Conservation (phyloP, 2,329 filamentous ascomycete genomes). For the Fusarium keratoplasticum region DNA sequence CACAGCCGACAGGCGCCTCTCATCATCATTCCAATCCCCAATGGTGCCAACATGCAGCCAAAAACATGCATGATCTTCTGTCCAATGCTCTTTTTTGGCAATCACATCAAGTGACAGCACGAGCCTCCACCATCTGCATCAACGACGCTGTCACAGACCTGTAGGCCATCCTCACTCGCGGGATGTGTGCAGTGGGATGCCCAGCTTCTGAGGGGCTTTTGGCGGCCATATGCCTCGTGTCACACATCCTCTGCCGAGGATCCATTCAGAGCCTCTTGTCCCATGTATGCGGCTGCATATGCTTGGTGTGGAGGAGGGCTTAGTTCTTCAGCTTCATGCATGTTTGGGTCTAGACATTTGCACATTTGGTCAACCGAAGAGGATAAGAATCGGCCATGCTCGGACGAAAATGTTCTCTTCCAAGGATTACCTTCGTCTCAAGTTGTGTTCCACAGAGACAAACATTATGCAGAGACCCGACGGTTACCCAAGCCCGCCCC, state of each 20-base stretch:
- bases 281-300: background rate
- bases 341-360: background rate
- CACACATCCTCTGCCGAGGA: background rate
- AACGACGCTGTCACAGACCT: background rate
- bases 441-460: background rate
- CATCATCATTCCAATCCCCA: background rate
- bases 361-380: background rate
- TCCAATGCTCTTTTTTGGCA: background rate
- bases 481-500: background rate
- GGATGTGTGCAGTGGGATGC: background rate
- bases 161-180: background rate
- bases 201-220: background rate
- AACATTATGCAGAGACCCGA: background rate
- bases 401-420: background rate
- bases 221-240: background rate
- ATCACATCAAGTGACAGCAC: background rate
- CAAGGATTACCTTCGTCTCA: background rate
- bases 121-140: background rate
- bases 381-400: background rate
- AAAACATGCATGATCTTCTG: background rate
- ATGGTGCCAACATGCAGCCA: background rate
- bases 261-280: background rate
- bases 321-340: background rate
- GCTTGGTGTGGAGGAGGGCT: background rate
- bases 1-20: background rate